Conservation (phyloP, 495 filamentous ascomycete species). For the Hypomontagnella monticulosa region DNA sequence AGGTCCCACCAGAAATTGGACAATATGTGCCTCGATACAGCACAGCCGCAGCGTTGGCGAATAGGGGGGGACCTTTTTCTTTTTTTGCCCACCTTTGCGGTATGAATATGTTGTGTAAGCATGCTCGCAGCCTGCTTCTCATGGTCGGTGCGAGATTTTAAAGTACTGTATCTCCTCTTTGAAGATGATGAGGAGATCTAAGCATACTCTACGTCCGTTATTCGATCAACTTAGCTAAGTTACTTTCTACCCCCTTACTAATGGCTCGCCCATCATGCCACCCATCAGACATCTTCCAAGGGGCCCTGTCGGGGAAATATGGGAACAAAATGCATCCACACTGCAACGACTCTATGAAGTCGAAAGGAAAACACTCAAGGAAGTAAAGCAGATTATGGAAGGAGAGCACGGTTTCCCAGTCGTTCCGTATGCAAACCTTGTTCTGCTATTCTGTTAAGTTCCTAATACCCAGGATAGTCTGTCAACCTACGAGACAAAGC, state of each 20-base stretch:
- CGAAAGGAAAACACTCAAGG: conserved; percentile 29
- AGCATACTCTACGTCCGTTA: too few relatives aligned
- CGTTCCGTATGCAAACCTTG: conserved; percentile 13
- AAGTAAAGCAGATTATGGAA: conserved; percentile 39
- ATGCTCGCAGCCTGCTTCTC: conserved; percentile 4
- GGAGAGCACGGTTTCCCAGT: conserved; percentile 24
- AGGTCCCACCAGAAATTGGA: conserved; percentile 33
- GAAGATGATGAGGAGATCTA: too few relatives aligned
- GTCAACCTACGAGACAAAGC: conserved; percentile 38
- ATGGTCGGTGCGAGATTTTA: too few relatives aligned
- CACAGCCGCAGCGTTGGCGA: neutral
- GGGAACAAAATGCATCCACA: conserved; percentile 18
- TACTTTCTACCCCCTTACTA: too few relatives aligned
- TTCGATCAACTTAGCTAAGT: too few relatives aligned
- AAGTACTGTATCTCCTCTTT: too few relatives aligned
- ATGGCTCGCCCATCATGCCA: neutral
- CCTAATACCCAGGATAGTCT: conserved; percentile 8
- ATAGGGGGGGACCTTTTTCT: too few relatives aligned
- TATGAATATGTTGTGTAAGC: neutral
- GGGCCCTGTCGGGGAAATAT: neutral
- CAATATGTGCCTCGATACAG: neutral
- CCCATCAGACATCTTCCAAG: neutral
- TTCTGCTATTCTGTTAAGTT: neutral
- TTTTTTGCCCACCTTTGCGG: too few relatives aligned
- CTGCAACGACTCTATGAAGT: conserved; percentile 27